Percentiles rank a stretch among this genome's conserved stretches.
Conservation (phyloP, 176 grass and related monocot species). For the Carex parvula region DNA sequence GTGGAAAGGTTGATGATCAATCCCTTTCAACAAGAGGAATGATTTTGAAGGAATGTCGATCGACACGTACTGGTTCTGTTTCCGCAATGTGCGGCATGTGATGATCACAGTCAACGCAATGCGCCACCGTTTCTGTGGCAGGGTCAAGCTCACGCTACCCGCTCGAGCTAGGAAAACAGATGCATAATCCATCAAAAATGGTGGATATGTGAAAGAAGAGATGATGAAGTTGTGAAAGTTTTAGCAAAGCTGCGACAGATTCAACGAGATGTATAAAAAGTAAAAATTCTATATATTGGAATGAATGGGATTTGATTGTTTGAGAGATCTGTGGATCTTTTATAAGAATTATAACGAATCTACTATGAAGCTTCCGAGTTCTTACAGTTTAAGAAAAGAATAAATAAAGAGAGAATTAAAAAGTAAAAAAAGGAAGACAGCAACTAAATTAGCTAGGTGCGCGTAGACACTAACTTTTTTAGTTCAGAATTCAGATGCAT, state of each 20-base stretch:
- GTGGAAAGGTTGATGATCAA: conserved; percentile 13
- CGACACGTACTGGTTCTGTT: not conserved
- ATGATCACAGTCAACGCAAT: conserved; percentile 38
- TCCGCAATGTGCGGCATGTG: conserved; percentile 35
- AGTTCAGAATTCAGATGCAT: no score
- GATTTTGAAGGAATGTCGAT: not conserved
- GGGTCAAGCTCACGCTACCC: not conserved
- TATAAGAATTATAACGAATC: no score
- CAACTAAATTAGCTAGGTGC: not conserved
- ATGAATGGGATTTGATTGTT: no score
- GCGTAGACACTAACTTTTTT: no score
- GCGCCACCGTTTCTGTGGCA: conserved; percentile 33
- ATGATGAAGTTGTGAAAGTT: not conserved
- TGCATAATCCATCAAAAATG: not conserved
- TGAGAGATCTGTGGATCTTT: no score
- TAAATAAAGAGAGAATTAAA: not conserved
- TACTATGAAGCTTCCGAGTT: not conserved
- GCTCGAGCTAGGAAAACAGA: not conserved
- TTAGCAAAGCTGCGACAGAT: no score
- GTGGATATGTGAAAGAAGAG: not conserved
- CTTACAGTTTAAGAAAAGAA: not conserved
- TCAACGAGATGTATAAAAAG: no score
- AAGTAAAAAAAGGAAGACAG: not conserved
- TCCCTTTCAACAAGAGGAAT: not conserved
- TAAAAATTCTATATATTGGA: no score